Evolutionary conservation across 805 yeast species (phyloP), one percentile per base, ranked within the genome.

Genomic region (Yarrowia alimentaria): DNA sequence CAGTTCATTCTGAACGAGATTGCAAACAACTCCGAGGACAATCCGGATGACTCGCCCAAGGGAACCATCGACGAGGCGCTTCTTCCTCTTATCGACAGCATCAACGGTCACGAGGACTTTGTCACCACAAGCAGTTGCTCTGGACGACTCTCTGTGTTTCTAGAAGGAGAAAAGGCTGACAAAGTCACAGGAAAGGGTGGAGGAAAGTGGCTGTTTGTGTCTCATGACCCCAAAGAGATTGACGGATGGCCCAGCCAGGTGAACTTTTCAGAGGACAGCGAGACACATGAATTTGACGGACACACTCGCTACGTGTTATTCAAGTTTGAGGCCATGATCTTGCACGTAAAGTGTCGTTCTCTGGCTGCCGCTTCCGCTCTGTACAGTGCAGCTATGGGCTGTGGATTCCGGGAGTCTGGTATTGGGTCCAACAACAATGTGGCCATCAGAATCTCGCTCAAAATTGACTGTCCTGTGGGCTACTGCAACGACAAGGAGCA

Each of bases 121-220:
- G 93, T 88, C 9, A 87, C 95, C 2, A 88, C 96, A 0, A 85
- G 94, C 1, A 82, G 93, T 13, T 88, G 96, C 57, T 85, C 95
- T 0, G 96, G 96, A 3, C 70, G 96, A 60, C 82, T 87, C 1
- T 81, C 91, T 53, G 88, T 88, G 0, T 88, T 84, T 62, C 67
- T 83, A 1, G 95, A 87, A 61, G 95, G 95, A 3, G 64, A 67
- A 8, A 85, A 85, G 58, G 47, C 20, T 17, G 56, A 62, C 3
- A 72, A 77, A 58, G 76, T 83, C 12, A 93, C 95, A 1, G 87
- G 94, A 4, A 88, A 88, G 61, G 96, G 95, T 8, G 86, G 88
- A 38, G 96, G 96, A 0, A 73, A 73, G 52, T 88, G 96, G 96
- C 61, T 86, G 10, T 87, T 77, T 68, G 87, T 88, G 2, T 77